Evolutionary conservation across 805 yeast genomes (phyloP).

Genomic region (Candida quercuum): DNA sequence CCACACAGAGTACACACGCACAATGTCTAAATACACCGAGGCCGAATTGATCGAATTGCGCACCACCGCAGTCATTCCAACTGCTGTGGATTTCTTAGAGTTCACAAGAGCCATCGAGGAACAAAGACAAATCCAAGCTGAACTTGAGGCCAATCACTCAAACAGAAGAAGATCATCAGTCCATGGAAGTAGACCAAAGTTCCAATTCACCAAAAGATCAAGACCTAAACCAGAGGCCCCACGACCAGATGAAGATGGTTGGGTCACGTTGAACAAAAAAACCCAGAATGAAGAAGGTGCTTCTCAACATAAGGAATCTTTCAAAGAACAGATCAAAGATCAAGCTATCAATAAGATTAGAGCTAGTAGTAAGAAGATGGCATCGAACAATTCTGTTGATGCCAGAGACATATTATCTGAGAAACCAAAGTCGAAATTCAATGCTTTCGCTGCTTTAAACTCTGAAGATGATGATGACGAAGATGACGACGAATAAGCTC

Average conservation of each 20-base stretch:
- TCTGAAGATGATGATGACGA: constrained; percentile 22
- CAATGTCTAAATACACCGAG: constrained; percentile 60
- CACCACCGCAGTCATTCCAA: constrained; percentile 53
- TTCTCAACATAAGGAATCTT: constrained; percentile 40
- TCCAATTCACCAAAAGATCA: constrained; percentile 45
- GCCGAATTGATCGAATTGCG: constrained; percentile 60
- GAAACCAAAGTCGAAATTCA: constrained; percentile 60
- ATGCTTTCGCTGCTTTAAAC: constrained; percentile 73
- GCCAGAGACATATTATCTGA: constrained; percentile 67
- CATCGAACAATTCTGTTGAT: constrained; percentile 69
- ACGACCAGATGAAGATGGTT: constrained; percentile 72
- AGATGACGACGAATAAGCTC: constrained; percentile 4
- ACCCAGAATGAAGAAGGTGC: constrained; percentile 45
- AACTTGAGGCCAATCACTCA: constrained; percentile 11
- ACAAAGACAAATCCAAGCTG: constrained; percentile 44
- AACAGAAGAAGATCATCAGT: constrained; percentile 53
- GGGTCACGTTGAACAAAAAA: constrained; percentile 58
- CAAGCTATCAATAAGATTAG: constrained; percentile 45
- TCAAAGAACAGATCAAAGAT: constrained; percentile 36
- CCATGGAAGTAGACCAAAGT: constrained; percentile 41
- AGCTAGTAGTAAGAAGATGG: constrained; percentile 71
- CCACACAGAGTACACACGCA: too few relatives aligned
- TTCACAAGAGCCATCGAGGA: constrained; percentile 63
- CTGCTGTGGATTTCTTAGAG: constrained; percentile 56
- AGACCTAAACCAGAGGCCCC: constrained; percentile 26